Evolutionary conservation across 495 filamentous ascomycete genomes (phyloP).

Genomic region (Talaromyces borbonicus): DNA sequence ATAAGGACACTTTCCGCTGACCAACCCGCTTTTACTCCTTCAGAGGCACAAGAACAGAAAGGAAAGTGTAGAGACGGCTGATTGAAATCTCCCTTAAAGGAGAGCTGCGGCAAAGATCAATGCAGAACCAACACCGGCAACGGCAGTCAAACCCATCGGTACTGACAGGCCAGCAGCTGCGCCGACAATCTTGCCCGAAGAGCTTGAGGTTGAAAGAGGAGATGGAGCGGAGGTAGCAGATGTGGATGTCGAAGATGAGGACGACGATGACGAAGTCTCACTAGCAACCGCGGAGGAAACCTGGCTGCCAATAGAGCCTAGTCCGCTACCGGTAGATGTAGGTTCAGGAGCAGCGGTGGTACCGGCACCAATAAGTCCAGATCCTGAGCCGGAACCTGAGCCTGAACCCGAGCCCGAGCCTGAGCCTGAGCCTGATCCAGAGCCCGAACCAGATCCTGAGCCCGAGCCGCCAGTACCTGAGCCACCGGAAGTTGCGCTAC

Average conservation of each 20-base stretch:
- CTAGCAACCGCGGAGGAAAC: neutral
- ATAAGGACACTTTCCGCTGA: too few relatives aligned
- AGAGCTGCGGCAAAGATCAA: neutral
- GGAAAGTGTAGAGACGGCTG: neutral
- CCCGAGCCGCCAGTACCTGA: neutral
- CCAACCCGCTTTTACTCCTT: too few relatives aligned
- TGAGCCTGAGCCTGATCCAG: neutral
- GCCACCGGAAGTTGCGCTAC: neutral
- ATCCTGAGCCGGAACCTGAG: neutral
- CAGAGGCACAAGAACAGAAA: neutral
- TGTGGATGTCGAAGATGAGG: neutral
- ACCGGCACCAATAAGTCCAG: neutral
- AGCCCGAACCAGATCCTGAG: neutral
- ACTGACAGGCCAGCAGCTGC: slow-evolving; percentile 15
- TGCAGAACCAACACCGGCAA: neutral
- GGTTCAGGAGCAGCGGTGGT: neutral
- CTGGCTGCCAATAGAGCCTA: neutral
- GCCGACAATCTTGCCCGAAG: neutral
- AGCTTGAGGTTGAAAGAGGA: neutral
- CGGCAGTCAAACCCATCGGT: slow-evolving; percentile 21
- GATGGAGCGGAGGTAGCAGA: neutral
- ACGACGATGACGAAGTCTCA: neutral
- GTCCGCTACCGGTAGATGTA: neutral
- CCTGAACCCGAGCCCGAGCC: neutral
- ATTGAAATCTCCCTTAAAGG: neutral